Evolutionary conservation across 2,329 filamentous ascomycete genomes (phyloP).

Genomic region (Coccinonectria pachysandricola): DNA sequence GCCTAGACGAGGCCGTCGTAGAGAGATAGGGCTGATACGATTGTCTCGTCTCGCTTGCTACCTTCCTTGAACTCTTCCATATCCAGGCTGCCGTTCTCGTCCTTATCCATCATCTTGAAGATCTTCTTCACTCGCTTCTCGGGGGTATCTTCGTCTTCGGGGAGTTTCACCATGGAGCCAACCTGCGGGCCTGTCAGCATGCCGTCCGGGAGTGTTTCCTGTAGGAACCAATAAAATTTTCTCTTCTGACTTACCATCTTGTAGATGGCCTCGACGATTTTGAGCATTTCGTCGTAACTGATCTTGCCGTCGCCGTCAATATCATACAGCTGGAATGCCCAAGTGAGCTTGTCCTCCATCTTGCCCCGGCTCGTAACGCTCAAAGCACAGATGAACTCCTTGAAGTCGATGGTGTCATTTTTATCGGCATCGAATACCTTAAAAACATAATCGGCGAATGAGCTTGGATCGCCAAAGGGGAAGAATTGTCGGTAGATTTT

Average conservation of each 20-base stretch:
- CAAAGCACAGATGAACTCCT: conserved; percentile 97
- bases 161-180: conserved; percentile 97
- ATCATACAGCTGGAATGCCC: conserved; percentile 98
- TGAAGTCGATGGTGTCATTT: conserved; percentile 96
- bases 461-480: conserved; percentile 92
- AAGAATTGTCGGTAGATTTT: conserved; percentile 99
- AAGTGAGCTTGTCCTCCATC: conserved; percentile 99
- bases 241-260: conserved; percentile 90
- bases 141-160: conserved; percentile 96
- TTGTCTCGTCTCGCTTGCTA: conserved; percentile 96
- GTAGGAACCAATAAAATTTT: too few relatives aligned
- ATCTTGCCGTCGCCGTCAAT: conserved; percentile 99
- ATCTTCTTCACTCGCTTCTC: conserved; percentile 98
- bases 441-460: conserved; percentile 98
- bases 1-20: conserved; percentile 85
- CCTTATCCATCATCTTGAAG: conserved; percentile 99
- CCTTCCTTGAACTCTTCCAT: conserved; percentile 99
- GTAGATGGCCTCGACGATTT: conserved; percentile 98
- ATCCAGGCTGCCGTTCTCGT: conserved; percentile 93
- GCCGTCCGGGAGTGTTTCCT: too few relatives aligned
- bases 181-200: too few relatives aligned
- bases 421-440: conserved; percentile 98
- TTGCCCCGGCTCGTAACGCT: conserved; percentile 94
- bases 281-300: conserved; percentile 97
- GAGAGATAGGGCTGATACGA: conserved; percentile 89